Base-by-base conservation (phyloP, 2,329 filamentous ascomycete genomes). In the Lecanoromycetidae sp. region DNA sequence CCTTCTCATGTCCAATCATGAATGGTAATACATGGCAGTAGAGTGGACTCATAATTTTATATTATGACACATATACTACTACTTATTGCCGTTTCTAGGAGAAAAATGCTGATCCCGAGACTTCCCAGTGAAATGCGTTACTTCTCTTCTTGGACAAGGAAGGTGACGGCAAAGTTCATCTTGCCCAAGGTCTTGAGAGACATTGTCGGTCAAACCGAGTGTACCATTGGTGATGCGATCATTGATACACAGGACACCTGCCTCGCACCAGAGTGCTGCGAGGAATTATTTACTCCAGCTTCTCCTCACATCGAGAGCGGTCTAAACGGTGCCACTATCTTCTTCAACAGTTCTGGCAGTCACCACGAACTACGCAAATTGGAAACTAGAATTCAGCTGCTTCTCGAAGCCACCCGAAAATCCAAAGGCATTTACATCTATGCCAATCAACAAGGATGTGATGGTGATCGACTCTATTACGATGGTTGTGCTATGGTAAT, bases 291-390 rank as follows among this genome's bases (percentile, higher is more conserved):
- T 59, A 79, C 75, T 5, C 75, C 76, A 2, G 66, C 71, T 46
- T 33, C 48, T 8, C 76, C 77, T 4, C 74, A 78, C 53, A 73
- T 72, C 26, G 64, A 68, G 8, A 78, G 79, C 66, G 74, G 75
- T n/a, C 67, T 87, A 2, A 72, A 79, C 56, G 84, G 85, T 4
- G 76, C 78, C 5, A 84, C 86, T 57, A 79, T 87, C 46, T 74
- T 84, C 52, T 77, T 77, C 7, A 90, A 90, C 61, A 77, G 72
- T 3, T 79, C 72, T 44, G 83, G 79, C 5, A 78, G 71, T 10
- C 84, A 90, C 60, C 77, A 79, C 57, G 74, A 79, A 55, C 63
- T 86, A 7, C 68, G 79, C 15, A 87, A 87, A 60, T 71, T 87
- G 0, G 66, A 80, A 48, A 75, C 68, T 0, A 67, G 80, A 2